A percentile compares a stretch with the other conserved stretches of the same genome.
These are phyloP conservation scores for Jimgerdemannia lactiflua DNA, from an alignment of 192 early-diverging fungal species.

Conservation along the genomic window DNA sequence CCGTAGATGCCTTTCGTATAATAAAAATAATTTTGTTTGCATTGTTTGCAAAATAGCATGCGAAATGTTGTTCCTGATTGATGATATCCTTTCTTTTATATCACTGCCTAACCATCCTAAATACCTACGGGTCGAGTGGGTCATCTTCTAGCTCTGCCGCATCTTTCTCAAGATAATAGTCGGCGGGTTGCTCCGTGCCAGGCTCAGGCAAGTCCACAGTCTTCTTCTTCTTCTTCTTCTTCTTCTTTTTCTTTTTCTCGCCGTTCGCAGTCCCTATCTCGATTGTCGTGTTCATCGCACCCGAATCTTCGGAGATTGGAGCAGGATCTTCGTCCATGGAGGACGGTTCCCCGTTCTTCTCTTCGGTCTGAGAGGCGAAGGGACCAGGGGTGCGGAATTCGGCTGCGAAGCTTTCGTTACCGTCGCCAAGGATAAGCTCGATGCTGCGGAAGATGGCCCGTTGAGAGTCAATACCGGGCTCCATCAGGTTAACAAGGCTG, in stretches of 20 bases:
- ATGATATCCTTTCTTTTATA: neutral
- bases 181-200: slow-evolving; percentile 19
- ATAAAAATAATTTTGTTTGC: neutral
- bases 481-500: too few relatives aligned
- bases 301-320: neutral
- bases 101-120: neutral
- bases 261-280: neutral
- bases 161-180: slow-evolving; percentile 28
- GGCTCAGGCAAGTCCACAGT: slow-evolving; percentile 33
- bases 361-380: too few relatives aligned
- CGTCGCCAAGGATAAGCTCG: too few relatives aligned
- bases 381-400: too few relatives aligned
- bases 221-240: slow-evolving; percentile 40
- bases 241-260: slow-evolving; percentile 38
- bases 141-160: slow-evolving; percentile 28
- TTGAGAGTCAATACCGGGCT: too few relatives aligned
- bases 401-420: too few relatives aligned
- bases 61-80: neutral
- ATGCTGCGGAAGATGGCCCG: too few relatives aligned
- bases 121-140: slow-evolving; percentile 42
- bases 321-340: neutral
- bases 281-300: neutral
- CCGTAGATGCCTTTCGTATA: neutral
- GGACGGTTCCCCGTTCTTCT: neutral
- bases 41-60: neutral